Conservation (phyloP, 2,329 filamentous ascomycete genomes). For the Phaeomoniella chlamydospora region DNA sequence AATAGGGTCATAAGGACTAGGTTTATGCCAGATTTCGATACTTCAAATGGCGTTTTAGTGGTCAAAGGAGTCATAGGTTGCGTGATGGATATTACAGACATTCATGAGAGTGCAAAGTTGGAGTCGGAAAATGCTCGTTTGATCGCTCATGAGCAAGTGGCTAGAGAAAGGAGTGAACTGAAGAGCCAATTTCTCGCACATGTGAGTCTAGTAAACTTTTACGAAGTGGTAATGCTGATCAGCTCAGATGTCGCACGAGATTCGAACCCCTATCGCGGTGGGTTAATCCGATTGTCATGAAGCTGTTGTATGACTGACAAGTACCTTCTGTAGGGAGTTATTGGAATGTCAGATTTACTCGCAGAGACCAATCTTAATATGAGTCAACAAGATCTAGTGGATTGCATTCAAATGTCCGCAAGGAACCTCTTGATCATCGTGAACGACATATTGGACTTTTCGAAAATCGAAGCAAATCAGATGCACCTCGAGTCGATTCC, state of each 20-base stretch:
- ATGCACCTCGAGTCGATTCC: conserved; percentile 28
- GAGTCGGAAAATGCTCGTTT: conserved; percentile 38
- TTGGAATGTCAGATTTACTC: conserved; percentile 43
- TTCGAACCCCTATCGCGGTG: conserved; percentile 51
- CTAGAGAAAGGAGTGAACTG: conserved; percentile 33
- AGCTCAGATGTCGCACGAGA: conserved; percentile 54
- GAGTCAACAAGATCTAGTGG: conserved; percentile 41
- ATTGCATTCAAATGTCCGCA: conserved; percentile 45
- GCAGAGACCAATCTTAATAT: conserved; percentile 37
- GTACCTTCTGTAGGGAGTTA: no score
- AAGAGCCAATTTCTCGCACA: conserved; percentile 49
- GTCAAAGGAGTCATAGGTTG: not conserved
- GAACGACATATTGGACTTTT: conserved; percentile 54
- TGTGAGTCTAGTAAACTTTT: no score
- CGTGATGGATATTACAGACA: not conserved
- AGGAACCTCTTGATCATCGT: conserved; percentile 45
- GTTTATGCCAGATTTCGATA: not conserved
- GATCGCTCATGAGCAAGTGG: conserved; percentile 44
- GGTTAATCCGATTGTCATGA: no score
- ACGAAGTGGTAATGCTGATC: no score
- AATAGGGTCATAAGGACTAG: not conserved
- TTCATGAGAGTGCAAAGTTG: not conserved
- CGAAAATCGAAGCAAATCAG: conserved; percentile 41
- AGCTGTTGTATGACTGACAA: no score
- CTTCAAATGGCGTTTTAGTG: not conserved